These are phyloP conservation scores for Rhizopogon vesiculosus DNA, from an alignment of 768 basidiomycete species.

Conservation along the genomic window DNA sequence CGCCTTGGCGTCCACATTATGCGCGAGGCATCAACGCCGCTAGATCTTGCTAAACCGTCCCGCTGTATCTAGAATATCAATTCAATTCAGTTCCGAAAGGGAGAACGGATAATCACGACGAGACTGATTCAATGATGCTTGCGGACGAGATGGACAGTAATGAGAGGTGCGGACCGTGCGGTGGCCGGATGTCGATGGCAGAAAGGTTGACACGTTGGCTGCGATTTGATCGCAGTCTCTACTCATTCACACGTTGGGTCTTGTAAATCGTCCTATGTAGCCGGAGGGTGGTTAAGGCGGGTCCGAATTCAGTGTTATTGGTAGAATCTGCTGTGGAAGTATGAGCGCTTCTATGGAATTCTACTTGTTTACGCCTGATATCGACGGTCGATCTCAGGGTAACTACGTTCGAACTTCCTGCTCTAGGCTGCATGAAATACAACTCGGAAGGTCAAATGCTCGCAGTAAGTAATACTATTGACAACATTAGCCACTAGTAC, in stretches of 20 bases:
- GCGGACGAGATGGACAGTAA: too few species aligned
- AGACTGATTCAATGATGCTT: background rate
- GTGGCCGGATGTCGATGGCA: background rate
- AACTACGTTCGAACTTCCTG: too few species aligned
- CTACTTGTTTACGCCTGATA: background rate
- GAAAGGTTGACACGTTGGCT: constrained; percentile 1
- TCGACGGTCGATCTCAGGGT: too few species aligned
- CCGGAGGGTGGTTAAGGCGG: background rate
- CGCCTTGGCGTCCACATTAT: background rate
- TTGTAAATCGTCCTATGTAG: background rate
- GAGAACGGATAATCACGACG: background rate
- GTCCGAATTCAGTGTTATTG: background rate
- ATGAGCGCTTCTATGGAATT: background rate
- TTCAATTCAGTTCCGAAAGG: background rate
- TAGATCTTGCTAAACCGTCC: background rate
- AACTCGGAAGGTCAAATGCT: too few species aligned
- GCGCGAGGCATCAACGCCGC: background rate
- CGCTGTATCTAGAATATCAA: background rate
- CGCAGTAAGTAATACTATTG: too few species aligned
- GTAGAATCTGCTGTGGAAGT: background rate
- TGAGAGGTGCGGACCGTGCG: background rate
- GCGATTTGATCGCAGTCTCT: background rate
- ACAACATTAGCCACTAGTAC: too few species aligned
- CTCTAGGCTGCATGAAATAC: too few species aligned
- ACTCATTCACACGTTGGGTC: background rate